Conservation (phyloP, 2,329 filamentous ascomycete genomes). For the Ophiocordyceps camponoti-rufipedis region DNA sequence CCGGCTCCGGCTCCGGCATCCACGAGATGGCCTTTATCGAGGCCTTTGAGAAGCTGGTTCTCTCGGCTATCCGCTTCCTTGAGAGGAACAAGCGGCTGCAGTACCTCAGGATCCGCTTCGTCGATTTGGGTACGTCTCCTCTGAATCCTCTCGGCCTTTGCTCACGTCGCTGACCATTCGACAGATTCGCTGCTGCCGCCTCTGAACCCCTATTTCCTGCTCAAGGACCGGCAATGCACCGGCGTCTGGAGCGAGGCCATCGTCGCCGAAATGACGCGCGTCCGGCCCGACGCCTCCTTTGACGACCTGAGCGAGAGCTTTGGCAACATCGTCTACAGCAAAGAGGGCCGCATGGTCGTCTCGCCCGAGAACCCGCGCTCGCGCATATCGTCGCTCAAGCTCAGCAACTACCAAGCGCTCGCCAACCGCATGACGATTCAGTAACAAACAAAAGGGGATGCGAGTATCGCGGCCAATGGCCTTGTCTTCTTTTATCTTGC, state of each 20-base stretch:
- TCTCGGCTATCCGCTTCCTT: conserved; percentile 43
- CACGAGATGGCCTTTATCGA: conserved; percentile 55
- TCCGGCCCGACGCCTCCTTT: conserved; percentile 40
- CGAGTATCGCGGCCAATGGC: too few species aligned
- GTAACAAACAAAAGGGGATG: conserved; percentile 4
- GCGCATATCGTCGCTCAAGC: conserved; percentile 34
- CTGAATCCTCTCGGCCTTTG: not conserved
- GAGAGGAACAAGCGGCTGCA: conserved; percentile 38
- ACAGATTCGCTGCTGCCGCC: conserved; percentile 51
- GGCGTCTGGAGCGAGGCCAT: conserved; percentile 59
- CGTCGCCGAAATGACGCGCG: conserved; percentile 36
- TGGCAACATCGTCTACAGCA: conserved; percentile 37
- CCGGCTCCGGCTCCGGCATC: conserved; percentile 50
- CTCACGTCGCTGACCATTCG: too few species aligned
- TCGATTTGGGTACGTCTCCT: conserved; percentile 43
- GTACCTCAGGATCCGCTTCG: conserved; percentile 53
- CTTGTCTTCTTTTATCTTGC: too few species aligned
- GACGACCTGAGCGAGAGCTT: conserved; percentile 46
- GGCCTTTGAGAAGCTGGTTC: conserved; percentile 50
- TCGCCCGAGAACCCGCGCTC: conserved; percentile 34
- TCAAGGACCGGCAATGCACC: conserved; percentile 40
- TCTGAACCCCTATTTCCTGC: conserved; percentile 54
- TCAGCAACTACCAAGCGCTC: conserved; percentile 37
- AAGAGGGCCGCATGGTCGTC: conserved; percentile 39
- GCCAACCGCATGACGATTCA: conserved; percentile 18